Conservation (phyloP, 225 moss, liverwort and hornwort genomes). For the Polytrichum commune region DNA sequence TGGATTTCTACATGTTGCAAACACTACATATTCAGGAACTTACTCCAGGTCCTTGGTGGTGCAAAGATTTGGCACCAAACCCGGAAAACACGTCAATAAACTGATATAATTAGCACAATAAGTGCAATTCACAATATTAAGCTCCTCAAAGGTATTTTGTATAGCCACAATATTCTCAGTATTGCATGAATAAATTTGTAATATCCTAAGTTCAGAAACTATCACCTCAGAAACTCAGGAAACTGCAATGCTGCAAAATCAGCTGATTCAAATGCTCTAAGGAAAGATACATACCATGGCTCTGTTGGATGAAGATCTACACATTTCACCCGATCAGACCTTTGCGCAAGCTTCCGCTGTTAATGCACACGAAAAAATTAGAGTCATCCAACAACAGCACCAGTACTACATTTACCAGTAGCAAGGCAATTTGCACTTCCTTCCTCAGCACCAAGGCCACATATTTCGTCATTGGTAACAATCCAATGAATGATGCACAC, state of each 20-base stretch:
- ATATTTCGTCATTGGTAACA: neutral
- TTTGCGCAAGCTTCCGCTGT: constrained; percentile 97
- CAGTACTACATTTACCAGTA: neutral
- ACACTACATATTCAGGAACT: neutral
- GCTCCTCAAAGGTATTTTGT: neutral
- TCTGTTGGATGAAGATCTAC: constrained; percentile 98
- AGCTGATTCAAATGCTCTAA: neutral
- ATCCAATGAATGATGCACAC: neutral
- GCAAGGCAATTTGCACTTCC: neutral
- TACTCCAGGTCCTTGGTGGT: neutral
- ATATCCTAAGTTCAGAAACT: neutral
- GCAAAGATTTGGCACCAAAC: no score
- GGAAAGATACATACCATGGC: constrained; percentile 62
- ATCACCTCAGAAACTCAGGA: neutral
- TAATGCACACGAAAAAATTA: neutral
- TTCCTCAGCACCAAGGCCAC: neutral
- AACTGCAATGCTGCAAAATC: neutral
- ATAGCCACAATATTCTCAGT: neutral
- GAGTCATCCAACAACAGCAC: neutral
- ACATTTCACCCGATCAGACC: constrained; percentile 90
- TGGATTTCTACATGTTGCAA: neutral
- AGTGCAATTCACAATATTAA: neutral
- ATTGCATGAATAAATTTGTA: neutral
- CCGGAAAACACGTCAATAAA: neutral
- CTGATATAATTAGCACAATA: neutral